Evolutionary conservation across 805 yeast species (phyloP).

Genomic region (Ogataea zsoltii): DNA sequence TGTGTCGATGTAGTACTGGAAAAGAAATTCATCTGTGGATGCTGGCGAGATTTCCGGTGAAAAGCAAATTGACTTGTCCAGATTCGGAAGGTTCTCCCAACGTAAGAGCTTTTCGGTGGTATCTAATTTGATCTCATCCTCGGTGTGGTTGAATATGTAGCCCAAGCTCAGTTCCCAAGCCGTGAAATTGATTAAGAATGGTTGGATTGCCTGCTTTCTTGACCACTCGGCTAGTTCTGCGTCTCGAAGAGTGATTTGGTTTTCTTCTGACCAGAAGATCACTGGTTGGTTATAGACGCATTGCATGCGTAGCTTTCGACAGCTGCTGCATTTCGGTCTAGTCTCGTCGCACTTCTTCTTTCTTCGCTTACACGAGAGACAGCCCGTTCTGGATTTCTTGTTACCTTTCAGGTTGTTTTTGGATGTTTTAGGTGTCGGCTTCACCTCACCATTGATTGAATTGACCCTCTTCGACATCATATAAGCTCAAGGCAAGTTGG

Average conservation of each 20-base stretch:
- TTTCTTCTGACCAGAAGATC: slow-evolving; percentile 21
- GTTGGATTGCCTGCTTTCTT: not conserved
- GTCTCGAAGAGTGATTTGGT: slow-evolving; percentile 14
- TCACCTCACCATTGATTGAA: not conserved
- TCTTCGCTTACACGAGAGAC: slow-evolving; percentile 43
- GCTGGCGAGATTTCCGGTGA: not conserved
- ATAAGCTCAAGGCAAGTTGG: too few species aligned
- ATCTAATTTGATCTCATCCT: not conserved
- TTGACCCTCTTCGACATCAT: too few species aligned
- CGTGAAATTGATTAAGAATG: slow-evolving; percentile 13
- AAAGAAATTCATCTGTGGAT: slow-evolving; percentile 17
- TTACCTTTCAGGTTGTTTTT: slow-evolving; percentile 3
- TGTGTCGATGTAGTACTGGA: slow-evolving; percentile 24
- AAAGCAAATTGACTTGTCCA: not conserved
- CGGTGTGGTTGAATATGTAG: slow-evolving; percentile 7
- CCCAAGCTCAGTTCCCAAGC: slow-evolving; percentile 17
- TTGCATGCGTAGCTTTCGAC: slow-evolving; percentile 19
- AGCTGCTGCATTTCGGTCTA: slow-evolving; percentile 25
- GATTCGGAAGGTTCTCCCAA: not conserved
- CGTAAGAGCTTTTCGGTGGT: not conserved
- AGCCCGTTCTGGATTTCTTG: slow-evolving; percentile 34
- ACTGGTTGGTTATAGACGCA: slow-evolving; percentile 21
- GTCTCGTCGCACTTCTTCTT: slow-evolving; percentile 41
- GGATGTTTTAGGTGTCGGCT: not conserved
- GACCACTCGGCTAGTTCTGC: not conserved